phyloP scores from a whole-genome alignment of 2,329 filamentous ascomycete species.

The Pezicula neosporulosa region DNA sequence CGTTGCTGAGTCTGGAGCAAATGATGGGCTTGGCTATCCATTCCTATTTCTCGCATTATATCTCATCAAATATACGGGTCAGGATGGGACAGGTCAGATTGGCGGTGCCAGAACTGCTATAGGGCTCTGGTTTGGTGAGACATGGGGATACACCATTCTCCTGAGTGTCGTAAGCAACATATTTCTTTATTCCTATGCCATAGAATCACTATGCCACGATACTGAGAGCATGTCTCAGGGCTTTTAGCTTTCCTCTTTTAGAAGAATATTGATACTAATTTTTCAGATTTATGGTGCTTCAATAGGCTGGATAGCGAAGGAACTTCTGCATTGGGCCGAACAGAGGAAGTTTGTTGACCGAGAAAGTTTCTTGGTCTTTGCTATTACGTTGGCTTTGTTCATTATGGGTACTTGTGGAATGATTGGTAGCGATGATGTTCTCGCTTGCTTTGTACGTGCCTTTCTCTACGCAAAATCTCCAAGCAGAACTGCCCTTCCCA shows the following conservation, averaged over 20 bases:
- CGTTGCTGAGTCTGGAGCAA: conserved; percentile 77
- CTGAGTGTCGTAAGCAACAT: conserved; percentile 52
- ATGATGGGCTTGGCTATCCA: conserved; percentile 79
- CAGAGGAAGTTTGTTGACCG: conserved; percentile 62
- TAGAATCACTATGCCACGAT: no score
- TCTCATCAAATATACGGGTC: conserved; percentile 70
- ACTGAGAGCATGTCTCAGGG: no score
- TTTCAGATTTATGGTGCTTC: conserved; percentile 61
- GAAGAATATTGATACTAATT: no score
- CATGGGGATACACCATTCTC: conserved; percentile 78
- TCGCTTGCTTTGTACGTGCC: conserved; percentile 70
- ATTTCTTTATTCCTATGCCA: no score
- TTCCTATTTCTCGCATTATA: conserved; percentile 85
- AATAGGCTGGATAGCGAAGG: conserved; percentile 79
- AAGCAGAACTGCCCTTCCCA: no score
- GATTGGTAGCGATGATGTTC: conserved; percentile 83
- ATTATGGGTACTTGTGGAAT: conserved; percentile 89
- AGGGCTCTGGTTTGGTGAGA: conserved; percentile 80
- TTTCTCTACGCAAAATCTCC: no score
- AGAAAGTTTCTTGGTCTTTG: conserved; percentile 49
- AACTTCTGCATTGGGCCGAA: conserved; percentile 81
- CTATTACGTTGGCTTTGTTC: conserved; percentile 77
- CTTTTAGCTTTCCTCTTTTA: no score
- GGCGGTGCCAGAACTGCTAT: conserved; percentile 66
- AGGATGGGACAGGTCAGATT: conserved; percentile 47